A percentile compares a stretch with the other conserved stretches of the same genome.
Evolutionary conservation across 345 rosid genomes (phyloP).

Genomic region (Ailanthus altissimus): DNA sequence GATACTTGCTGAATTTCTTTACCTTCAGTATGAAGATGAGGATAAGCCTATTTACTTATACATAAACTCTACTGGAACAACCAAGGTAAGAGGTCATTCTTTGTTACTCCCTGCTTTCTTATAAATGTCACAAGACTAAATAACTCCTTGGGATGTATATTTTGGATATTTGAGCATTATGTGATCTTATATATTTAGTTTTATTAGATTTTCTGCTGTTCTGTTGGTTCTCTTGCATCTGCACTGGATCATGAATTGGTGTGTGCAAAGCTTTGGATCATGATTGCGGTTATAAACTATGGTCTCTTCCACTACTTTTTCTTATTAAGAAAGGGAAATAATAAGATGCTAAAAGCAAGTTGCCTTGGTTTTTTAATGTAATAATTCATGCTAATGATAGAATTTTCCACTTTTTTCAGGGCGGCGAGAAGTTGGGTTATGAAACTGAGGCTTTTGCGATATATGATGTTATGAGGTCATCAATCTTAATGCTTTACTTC

Average conservation of each 20-base stretch:
- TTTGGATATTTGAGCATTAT: not conserved
- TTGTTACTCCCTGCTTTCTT: not conserved
- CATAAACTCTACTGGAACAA: conserved; percentile 94
- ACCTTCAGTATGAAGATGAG: conserved; percentile 80
- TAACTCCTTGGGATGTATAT: not conserved
- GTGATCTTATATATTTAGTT: not conserved
- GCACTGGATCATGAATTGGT: not conserved
- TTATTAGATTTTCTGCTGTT: not conserved
- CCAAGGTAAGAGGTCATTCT: conserved; percentile 53
- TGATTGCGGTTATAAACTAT: not conserved
- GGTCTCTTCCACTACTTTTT: not conserved
- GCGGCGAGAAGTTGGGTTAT: conserved; percentile 69
- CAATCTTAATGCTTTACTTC: conserved; percentile 20
- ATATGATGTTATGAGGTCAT: conserved; percentile 87
- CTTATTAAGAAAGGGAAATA: conserved; percentile 4
- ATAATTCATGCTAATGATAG: not conserved
- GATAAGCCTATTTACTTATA: conserved; percentile 87
- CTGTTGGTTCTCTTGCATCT: not conserved
- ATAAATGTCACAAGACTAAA: not conserved
- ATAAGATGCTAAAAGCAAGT: not conserved
- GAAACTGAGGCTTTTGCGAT: conserved; percentile 93
- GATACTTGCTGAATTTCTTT: conserved; percentile 81
- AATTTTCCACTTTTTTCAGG: conserved; percentile 42
- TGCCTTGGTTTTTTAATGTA: not conserved
- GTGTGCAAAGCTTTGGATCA: not conserved